These are phyloP conservation scores for Suhomyces prunicola DNA, from an alignment of 805 yeast genomes.

Conservation along the genomic window DNA sequence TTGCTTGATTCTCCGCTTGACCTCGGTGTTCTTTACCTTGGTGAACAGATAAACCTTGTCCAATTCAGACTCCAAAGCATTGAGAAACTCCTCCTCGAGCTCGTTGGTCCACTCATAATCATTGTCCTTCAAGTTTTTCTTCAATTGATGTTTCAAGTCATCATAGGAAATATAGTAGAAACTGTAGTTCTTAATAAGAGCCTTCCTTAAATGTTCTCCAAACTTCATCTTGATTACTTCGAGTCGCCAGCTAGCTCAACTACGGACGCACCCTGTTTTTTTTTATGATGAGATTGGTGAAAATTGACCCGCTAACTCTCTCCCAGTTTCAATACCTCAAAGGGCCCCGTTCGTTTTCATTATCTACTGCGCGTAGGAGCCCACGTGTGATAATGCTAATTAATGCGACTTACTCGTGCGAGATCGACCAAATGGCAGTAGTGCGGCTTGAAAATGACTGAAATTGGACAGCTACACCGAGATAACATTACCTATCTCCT, in stretches of 20 bases:
- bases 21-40: constrained; percentile 82
- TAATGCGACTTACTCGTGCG: neutral
- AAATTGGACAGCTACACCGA: too few species aligned
- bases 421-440: neutral
- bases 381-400: neutral
- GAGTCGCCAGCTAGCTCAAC: neutral
- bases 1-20: constrained; percentile 78
- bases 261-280: neutral
- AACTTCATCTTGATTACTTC: constrained; percentile 67
- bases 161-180: constrained; percentile 91
- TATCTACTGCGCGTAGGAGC: neutral
- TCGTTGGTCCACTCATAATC: constrained; percentile 67
- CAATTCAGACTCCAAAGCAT: constrained; percentile 71
- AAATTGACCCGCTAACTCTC: neutral
- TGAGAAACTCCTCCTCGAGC: constrained; percentile 79
- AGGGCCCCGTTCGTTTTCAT: neutral
- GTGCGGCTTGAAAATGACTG: neutral
- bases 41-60: constrained; percentile 93
- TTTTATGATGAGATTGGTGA: neutral
- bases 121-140: constrained; percentile 60
- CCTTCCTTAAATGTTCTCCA: constrained; percentile 87
- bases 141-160: constrained; percentile 79
- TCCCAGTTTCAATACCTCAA: neutral
- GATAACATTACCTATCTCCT: neutral
- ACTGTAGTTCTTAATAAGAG: constrained; percentile 85